Base-by-base conservation (phyloP, 2,329 filamentous ascomycete genomes). In the Colletotrichum falcatum region DNA sequence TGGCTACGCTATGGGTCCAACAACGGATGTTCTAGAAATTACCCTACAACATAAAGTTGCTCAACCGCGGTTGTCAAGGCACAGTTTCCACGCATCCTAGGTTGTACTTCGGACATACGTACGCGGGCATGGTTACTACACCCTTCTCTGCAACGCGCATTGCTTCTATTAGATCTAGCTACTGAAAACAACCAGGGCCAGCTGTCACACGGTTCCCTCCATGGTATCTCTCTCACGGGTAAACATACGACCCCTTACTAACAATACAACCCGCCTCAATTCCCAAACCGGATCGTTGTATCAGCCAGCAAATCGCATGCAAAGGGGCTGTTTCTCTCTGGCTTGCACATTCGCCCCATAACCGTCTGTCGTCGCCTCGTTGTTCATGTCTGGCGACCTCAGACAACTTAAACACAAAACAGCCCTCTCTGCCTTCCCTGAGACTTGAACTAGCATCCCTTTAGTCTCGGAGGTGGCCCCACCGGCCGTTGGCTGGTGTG, bases 401-500 rank as follows among this genome's bases (percentile, higher is more conserved):
- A n/a, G n/a, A n/a, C n/a, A n/a, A n/a, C n/a, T 5, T 51, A 26
- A 51, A 61, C 44, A 49, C 23, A 37, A 28, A 11, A 28, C 42
- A 4, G 37, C 18, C 37, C 37, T 51, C 46, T 48, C 20, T 30
- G 8, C 26, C 26, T 30, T n/a, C 11, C 26, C 26, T 14, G 5
- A 23, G n/a, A 18, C 35, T 26, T 23, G n/a, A 35, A 56, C 54
- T 7, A 18, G 20, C 6, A 9, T 49, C 30, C 16, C 11, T 33
- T 74, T 72, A 80, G 35, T 86, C 84, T 53, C 84, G 79, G 37
- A 88, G 78, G 70, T 84, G 82, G 33, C 79, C 78, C 81, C 82
- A 86, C 66, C 84, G 80, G 46, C 79, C 79, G 53, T 82, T 84
- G 18, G 78, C 78, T 23, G 81, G 71, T 73, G 80, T 76, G 33